Percentiles rank a stretch among this genome's conserved stretches.
Evolutionary conservation across 75 land plant species (phyloP).

Genomic region (Cunninghamia lanceolata): DNA sequence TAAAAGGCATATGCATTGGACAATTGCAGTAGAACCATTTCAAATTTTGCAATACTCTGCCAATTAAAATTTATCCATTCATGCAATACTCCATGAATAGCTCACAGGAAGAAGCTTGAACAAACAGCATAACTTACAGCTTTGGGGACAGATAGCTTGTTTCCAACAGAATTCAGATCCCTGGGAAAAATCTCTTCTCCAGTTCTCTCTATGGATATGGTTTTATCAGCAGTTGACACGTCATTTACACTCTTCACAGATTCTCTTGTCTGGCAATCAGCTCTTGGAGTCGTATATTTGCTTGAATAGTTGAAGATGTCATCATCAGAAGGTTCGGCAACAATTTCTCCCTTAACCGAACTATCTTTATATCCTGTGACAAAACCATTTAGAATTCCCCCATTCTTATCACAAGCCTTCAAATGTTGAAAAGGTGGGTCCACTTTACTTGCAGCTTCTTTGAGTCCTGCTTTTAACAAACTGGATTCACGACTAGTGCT

Average conservation of each 20-base stretch:
- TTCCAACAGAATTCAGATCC: neutral
- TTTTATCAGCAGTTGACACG: constrained; percentile 9
- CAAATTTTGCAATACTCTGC: neutral
- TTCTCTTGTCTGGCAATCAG: constrained; percentile 29
- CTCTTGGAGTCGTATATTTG: constrained; percentile 19
- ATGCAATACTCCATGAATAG: neutral
- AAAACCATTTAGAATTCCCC: constrained; percentile 20
- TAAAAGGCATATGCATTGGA: neutral
- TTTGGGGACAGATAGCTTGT: neutral
- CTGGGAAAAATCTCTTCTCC: constrained; percentile 14
- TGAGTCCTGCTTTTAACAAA: neutral
- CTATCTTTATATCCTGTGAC: constrained; percentile 16
- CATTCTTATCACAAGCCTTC: constrained; percentile 18
- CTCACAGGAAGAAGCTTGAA: neutral
- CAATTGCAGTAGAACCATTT: neutral
- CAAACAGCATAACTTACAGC: neutral
- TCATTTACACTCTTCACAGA: constrained; percentile 13
- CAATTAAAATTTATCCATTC: neutral
- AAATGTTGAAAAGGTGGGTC: neutral
- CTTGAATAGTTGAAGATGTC: constrained; percentile 19
- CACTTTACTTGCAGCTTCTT: neutral
- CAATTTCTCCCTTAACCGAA: constrained; percentile 21
- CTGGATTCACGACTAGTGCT: constrained; percentile 11
- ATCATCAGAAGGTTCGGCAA: constrained; percentile 19
- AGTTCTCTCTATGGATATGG: constrained; percentile 29